Base-by-base conservation (phyloP, 208 protist genomes). In the Tritrichomonas musculus region DNA sequence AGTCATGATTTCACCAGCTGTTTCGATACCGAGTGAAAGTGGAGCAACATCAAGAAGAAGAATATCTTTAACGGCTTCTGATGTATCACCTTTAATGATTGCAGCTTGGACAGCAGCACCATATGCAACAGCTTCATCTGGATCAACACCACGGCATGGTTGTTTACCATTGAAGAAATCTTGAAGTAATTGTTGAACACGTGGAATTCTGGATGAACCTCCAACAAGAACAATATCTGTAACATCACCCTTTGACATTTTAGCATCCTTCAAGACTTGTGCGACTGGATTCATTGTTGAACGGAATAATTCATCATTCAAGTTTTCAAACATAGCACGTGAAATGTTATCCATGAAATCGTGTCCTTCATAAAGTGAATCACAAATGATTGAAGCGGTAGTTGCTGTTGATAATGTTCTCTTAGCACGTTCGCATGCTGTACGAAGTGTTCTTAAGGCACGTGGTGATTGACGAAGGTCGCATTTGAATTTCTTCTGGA, bases 241-340 rank as follows among this genome's bases (percentile, higher is more conserved):
- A 84, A 98, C 94, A n/a, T 92, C 36, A 73, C 65, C 33, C 95
- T 98, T 98, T 92, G 95, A 92, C 33, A 98, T 72, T 94, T 97
- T 97, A 55, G 97, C 95, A 93, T 98, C 97, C 41, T 95, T 92
- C 1, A 98, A 93, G 55, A 97, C 96, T 64, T 95, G 95, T 75
- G 97, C 96, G 66, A 98, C 94, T 92, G 94, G 97, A 2, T 96
- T 96, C 5, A 98, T 44, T 94, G 94, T 96, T 53, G 92, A 94
- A 53, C 95, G 93, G 97, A 98, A 98, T 14, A 97, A 93, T 93
- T 97, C 97, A 14, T 93, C 82, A 96, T 95, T 96, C 25, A 98
- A 96, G 95, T 99, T 97, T 96, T 99, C 98, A 94, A 99, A 98
- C 94, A 97, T 97, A 49, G 98, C 97, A 69, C 99, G 97, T 25